Evolutionary conservation across 2,329 filamentous ascomycete genomes (phyloP), one percentile per base, ranked within the genome.

Genomic region (Hysterium pulicare): DNA sequence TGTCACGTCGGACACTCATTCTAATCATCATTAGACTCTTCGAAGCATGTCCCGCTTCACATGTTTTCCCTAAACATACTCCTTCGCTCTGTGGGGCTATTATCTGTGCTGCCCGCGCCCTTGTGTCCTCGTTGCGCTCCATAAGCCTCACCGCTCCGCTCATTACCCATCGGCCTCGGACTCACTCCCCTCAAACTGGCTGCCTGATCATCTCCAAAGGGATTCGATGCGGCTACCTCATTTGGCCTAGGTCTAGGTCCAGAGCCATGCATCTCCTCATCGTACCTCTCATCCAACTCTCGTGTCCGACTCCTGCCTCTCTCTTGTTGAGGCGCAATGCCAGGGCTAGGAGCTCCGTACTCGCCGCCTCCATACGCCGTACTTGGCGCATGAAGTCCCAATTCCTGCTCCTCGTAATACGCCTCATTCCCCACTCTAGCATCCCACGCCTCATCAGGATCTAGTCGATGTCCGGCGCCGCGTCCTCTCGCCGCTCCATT

Each of bases 381-480:
- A 62, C 33, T 62, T 62, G 69, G 68, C 49, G 71, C 67, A 38
- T 69, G 74, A 26, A 79, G 60, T 0, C 83, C 84, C 4, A 89
- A 71, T 66, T 90, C 86, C 59, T 86, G 81, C 68, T 88, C 86
- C 62, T 91, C 87, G 59, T 87, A 84, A 65, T 87, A 87, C 15
- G 83, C 80, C 64, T 90, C 87, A 54, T 82, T 76, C 44, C 86
- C 86, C 4, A 94, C 87, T 46, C 86, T 75, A 49, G 86, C 70
- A 69, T 93, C 87, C 89, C 89, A 95, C 2, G 87, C 87, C 59
- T 90, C 87, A 61, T 94, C 88, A 1, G 86, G 86, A 58, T 93
- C 88, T 34, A 89, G 76, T 2, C 83, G 81, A 62, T 86, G 83
- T 33, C 48, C 60, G 40, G 53, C 58, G 15, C 47, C 70, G 34